A percentile compares a stretch with the other conserved stretches of the same genome.
phyloP scores from a whole-genome alignment of 2,329 filamentous ascomycete species.

The Escovopsis sp. region DNA sequence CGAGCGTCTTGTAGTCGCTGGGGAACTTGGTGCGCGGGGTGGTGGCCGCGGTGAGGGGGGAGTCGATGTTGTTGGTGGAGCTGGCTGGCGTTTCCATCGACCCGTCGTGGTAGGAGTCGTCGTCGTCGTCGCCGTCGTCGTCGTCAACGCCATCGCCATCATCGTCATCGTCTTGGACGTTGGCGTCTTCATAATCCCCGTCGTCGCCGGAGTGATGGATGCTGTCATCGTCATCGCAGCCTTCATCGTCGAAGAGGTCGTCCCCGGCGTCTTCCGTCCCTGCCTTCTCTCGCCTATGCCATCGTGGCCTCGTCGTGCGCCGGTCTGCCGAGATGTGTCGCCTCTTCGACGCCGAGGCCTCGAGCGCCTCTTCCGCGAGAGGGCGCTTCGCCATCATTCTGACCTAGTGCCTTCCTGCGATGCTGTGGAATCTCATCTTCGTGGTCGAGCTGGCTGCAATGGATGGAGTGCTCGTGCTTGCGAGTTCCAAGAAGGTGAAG shows the following conservation, averaged over 20 bases:
- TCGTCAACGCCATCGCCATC: conserved; percentile 12
- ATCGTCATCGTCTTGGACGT: conserved; percentile 17
- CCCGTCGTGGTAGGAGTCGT: conserved; percentile 18
- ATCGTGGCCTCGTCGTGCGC: conserved; percentile 10
- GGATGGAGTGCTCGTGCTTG: background rate
- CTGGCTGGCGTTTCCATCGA: conserved; percentile 17
- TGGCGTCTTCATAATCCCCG: conserved; percentile 15
- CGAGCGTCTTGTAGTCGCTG: conserved; percentile 60
- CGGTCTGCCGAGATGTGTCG: conserved; percentile 8
- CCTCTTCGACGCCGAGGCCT: conserved; percentile 14
- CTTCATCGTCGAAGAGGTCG: conserved; percentile 10
- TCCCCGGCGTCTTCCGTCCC: background rate
- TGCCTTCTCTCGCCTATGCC: background rate
- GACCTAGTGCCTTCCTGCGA: background rate
- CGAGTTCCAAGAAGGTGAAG: too few species aligned
- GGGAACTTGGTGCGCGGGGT: conserved; percentile 40
- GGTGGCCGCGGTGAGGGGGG: conserved; percentile 18
- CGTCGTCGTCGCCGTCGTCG: conserved; percentile 10
- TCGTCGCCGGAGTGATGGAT: conserved; percentile 12
- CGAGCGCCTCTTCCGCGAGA: conserved; percentile 11
- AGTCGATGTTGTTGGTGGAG: conserved; percentile 17
- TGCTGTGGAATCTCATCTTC: background rate
- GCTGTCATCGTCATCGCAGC: conserved; percentile 11
- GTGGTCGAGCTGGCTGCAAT: conserved; percentile 1
- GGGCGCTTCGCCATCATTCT: conserved; percentile 18